A percentile compares a stretch with the other conserved stretches of the same genome.
These are phyloP conservation scores for Lepiota venenata DNA, from an alignment of 768 basidiomycete genomes.

Conservation along the genomic window DNA sequence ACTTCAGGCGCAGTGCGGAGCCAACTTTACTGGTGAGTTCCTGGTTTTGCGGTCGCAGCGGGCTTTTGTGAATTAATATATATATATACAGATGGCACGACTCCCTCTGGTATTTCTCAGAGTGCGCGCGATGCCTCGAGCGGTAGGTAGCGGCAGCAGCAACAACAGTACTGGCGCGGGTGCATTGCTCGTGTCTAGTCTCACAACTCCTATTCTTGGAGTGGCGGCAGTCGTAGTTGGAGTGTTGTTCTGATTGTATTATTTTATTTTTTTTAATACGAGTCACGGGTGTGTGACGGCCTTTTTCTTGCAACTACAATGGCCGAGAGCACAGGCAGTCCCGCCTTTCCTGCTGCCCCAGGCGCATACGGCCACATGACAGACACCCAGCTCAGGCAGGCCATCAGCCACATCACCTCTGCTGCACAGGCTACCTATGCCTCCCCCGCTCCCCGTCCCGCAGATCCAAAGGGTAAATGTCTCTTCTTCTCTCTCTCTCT, in stretches of 20 bases:
- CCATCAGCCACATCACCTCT: constrained; percentile 48
- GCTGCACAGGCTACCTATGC: constrained; percentile 38
- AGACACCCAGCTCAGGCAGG: constrained; percentile 61
- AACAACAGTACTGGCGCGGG: neutral
- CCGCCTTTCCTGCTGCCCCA: constrained; percentile 14
- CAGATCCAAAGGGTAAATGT: constrained; percentile 33
- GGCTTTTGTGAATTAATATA: neutral
- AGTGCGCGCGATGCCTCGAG: constrained; percentile 19
- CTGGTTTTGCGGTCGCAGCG: neutral
- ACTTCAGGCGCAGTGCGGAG: constrained; percentile 41
- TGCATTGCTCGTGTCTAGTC: constrained; percentile 2
- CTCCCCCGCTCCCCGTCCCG: constrained; percentile 34
- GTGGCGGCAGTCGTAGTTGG: constrained; percentile 7
- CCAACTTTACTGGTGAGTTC: constrained; percentile 51
- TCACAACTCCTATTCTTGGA: constrained; percentile 6
- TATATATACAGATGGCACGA: constrained; percentile 30
- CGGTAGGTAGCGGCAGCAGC: neutral
- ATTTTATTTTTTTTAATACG: neutral
- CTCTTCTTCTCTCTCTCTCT: neutral
- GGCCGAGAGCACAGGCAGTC: constrained; percentile 24
- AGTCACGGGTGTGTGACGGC: neutral
- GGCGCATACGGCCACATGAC: constrained; percentile 39
- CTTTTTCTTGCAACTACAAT: constrained; percentile 16
- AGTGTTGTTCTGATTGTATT: neutral
- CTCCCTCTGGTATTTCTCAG: constrained; percentile 32